A percentile compares a stretch with the other conserved stretches of the same genome.
Conservation (phyloP, 352 stramenopile species). For the Phytopythium cucurbitacearum region DNA sequence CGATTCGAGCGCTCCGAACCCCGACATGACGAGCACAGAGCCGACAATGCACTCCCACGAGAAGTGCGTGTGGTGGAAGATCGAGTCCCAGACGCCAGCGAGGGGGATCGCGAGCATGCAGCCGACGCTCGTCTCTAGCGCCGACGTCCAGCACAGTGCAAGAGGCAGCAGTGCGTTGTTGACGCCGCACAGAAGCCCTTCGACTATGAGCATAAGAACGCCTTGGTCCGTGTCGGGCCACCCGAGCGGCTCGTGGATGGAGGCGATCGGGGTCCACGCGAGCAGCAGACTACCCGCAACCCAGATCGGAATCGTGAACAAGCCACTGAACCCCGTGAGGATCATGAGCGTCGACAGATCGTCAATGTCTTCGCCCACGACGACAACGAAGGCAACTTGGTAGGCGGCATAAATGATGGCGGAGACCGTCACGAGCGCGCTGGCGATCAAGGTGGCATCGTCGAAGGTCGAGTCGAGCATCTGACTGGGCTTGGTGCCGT, state of each 20-base stretch:
- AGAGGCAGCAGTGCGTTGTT: slow-evolving; percentile 15
- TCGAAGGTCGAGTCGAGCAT: slow-evolving; percentile 7
- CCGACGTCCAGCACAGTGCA: slow-evolving; percentile 27
- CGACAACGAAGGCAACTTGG: slow-evolving; percentile 25
- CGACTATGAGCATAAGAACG: slow-evolving; percentile 11
- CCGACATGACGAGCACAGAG: slow-evolving; percentile 24
- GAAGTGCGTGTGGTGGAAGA: slow-evolving; percentile 24
- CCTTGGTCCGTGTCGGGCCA: slow-evolving; percentile 16
- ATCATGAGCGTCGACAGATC: slow-evolving; percentile 27
- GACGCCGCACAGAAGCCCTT: slow-evolving; percentile 21
- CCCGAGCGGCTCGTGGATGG: slow-evolving; percentile 26
- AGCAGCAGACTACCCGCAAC: slow-evolving; percentile 25
- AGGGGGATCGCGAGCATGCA: slow-evolving; percentile 40
- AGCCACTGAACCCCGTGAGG: slow-evolving; percentile 24
- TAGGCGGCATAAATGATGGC: slow-evolving; percentile 9
- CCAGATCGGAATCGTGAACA: slow-evolving; percentile 32
- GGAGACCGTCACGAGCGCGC: slow-evolving; percentile 10
- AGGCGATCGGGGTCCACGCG: slow-evolving; percentile 13
- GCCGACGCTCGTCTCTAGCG: slow-evolving; percentile 31
- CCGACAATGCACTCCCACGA: slow-evolving; percentile 25
- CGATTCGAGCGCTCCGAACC: slow-evolving; percentile 31
- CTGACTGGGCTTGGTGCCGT: background rate
- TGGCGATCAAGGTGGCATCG: slow-evolving; percentile 27
- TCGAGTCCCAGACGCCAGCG: slow-evolving; percentile 20
- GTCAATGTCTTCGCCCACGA: slow-evolving; percentile 17